Base-by-base conservation (phyloP, 345 rosid genomes). In the Adansonia digitata region DNA sequence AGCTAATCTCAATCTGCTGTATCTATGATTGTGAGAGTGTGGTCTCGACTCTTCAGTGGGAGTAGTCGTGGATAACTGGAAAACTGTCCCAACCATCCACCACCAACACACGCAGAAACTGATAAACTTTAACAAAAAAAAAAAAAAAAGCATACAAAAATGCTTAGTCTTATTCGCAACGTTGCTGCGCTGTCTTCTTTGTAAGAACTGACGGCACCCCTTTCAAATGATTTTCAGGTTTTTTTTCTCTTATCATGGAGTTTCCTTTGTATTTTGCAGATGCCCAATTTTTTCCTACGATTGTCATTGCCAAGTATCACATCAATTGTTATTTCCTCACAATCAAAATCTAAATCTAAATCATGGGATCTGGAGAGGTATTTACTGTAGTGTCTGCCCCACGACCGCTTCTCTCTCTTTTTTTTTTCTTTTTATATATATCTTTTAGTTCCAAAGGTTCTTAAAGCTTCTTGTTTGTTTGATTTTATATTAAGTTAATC, bases 311-410 rank as follows among this genome's bases (percentile, higher is more conserved):
- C 61, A 81, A 68, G 57, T 59, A 43, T 57, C 77, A 27, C 46
- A 70, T 61, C 81, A 63, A 52, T 75, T 77, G 1, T n/a, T 74
- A 17, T 77, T 49, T 77, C 78, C 76, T 4, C 73, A n/a, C n/a
- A n/a, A n/a, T n/a, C n/a, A n/a, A n/a, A n/a, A 18, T 60, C 42
- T n/a, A n/a, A n/a, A 12, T 46, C 27, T 66, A 17, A 78, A 49
- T 52, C 73, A 48, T 39, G 61, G 81, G 43, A 63, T 82, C 42
- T 45, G 76, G 7, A 77, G 65, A 39, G 84, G 87, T 84, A 73
- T 45, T 43, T 13, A 20, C 13, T 48, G n/a, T n/a, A n/a, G n/a
- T n/a, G n/a, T 45, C 27, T 18, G 1, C 20, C 39, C 14, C 29
- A n/a, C 42, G 12, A 22, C 71, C 14, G 35, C 0, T 24, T 66